A percentile compares a stretch with the other conserved stretches of the same genome.
Conservation (phyloP, 768 basidiomycete genomes). For the Hypholoma fasciculare region DNA sequence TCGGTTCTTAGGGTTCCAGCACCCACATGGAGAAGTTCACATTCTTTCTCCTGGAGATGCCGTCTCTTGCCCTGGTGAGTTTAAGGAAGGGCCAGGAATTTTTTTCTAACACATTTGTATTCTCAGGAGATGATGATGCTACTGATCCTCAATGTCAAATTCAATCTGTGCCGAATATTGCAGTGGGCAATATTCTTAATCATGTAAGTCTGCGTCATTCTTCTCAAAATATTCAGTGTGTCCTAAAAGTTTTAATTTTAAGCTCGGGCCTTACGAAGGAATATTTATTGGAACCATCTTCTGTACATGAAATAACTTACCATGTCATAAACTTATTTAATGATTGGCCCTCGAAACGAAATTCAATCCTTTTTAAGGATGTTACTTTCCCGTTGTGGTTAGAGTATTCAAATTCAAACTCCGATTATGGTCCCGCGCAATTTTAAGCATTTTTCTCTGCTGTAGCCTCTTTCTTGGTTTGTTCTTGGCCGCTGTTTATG, state of each 20-base stretch:
- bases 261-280: slow-evolving; percentile 52
- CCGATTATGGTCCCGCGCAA: neutral
- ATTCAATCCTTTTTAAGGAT: neutral
- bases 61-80: slow-evolving; percentile 36
- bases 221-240: neutral
- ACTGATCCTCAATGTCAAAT: slow-evolving; percentile 53
- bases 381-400: neutral
- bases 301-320: slow-evolving; percentile 17
- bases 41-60: slow-evolving; percentile 41
- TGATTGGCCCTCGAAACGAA: neutral
- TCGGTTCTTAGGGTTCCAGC: slow-evolving; percentile 47
- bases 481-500: neutral
- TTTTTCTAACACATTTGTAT: neutral
- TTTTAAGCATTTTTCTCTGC: too few relatives aligned
- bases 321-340: too few relatives aligned
- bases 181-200: slow-evolving; percentile 45
- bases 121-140: slow-evolving; percentile 50
- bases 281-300: slow-evolving; percentile 52
- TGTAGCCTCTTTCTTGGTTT: neutral
- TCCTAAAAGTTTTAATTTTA: neutral
- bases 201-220: slow-evolving; percentile 36
- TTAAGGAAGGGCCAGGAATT: neutral
- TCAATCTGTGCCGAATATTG: slow-evolving; percentile 50
- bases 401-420: slow-evolving; percentile 6
- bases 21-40: slow-evolving; percentile 55